Evolutionary conservation across 1,139 yeast genomes (phyloP).

Genomic region (Yamadazyma atlantica): DNA sequence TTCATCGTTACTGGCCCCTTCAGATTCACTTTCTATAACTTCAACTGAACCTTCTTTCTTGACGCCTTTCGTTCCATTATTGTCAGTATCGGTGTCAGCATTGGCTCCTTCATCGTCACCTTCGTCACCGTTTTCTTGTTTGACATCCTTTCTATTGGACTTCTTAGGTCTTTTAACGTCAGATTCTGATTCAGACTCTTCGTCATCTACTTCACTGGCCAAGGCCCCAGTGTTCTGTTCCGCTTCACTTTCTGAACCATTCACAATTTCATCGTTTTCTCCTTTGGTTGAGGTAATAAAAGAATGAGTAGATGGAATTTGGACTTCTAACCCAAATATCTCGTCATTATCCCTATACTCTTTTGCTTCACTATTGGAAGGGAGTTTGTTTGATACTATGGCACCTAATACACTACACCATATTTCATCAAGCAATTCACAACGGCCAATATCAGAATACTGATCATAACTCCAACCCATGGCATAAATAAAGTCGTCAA

Average conservation of each 20-base stretch:
- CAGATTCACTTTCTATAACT: constrained; percentile 26
- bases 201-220: constrained; percentile 25
- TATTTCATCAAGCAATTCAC: constrained; percentile 65
- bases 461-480: constrained; percentile 55
- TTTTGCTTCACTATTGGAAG: constrained; percentile 22
- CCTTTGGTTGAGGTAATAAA: constrained; percentile 20
- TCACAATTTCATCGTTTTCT: constrained; percentile 18
- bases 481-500: constrained; percentile 73
- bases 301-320: constrained; percentile 39
- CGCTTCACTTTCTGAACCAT: constrained; percentile 26
- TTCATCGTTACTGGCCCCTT: constrained; percentile 22
- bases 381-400: constrained; percentile 38
- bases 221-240: constrained; percentile 21
- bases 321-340: constrained; percentile 36
- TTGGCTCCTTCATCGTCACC: constrained; percentile 19
- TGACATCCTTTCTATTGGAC: constrained; percentile 21
- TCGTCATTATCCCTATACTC: constrained; percentile 28
- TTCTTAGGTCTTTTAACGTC: constrained; percentile 4
- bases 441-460: constrained; percentile 42
- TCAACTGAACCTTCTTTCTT: constrained; percentile 25
- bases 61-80: constrained; percentile 25
- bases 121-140: constrained; percentile 27
- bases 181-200: constrained; percentile 15
- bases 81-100: constrained; percentile 20
- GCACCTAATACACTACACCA: constrained; percentile 63